Evolutionary conservation across 2,329 filamentous ascomycete genomes (phyloP).

Genomic region (Thielaviopsis euricoi): DNA sequence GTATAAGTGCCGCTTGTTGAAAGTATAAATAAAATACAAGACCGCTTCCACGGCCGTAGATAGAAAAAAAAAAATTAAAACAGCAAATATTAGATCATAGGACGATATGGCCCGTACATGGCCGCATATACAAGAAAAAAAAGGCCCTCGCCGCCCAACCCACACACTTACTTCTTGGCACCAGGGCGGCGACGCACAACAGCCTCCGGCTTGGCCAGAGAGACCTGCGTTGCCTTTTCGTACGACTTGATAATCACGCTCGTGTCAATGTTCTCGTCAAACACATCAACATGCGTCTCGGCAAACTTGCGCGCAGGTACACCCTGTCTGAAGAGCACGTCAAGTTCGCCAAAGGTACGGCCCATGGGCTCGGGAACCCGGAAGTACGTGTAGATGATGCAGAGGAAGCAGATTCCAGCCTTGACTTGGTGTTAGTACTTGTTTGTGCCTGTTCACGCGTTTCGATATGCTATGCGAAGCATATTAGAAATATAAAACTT

Average conservation of each 20-base stretch:
- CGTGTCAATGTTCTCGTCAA: slow-evolving; percentile 11
- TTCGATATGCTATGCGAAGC: no score
- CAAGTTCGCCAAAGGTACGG: slow-evolving; percentile 28
- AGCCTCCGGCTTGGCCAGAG: slow-evolving; percentile 4
- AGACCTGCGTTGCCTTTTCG: slow-evolving; percentile 10
- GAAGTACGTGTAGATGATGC: slow-evolving; percentile 33
- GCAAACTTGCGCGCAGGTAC: slow-evolving; percentile 25
- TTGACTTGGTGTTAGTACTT: slow-evolving; percentile 17
- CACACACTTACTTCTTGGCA: slow-evolving; percentile 8
- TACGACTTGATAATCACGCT: slow-evolving; percentile 10
- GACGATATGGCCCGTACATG: not conserved
- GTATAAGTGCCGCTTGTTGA: not conserved
- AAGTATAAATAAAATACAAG: not conserved
- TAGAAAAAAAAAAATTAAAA: not conserved
- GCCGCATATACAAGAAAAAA: not conserved
- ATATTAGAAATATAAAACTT: slow-evolving; percentile 18
- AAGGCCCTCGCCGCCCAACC: not conserved
- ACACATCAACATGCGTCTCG: slow-evolving; percentile 11
- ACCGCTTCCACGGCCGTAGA: not conserved
- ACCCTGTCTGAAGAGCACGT: slow-evolving; percentile 24
- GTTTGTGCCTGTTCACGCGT: no score
- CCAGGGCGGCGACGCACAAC: slow-evolving; percentile 7
- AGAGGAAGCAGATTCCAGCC: slow-evolving; percentile 24
- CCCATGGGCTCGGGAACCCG: slow-evolving; percentile 37
- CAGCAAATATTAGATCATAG: not conserved